Evolutionary conservation across 2,329 filamentous ascomycete genomes (phyloP), one percentile per base, ranked within the genome.

Genomic region (Fusarium xyrophilum): DNA sequence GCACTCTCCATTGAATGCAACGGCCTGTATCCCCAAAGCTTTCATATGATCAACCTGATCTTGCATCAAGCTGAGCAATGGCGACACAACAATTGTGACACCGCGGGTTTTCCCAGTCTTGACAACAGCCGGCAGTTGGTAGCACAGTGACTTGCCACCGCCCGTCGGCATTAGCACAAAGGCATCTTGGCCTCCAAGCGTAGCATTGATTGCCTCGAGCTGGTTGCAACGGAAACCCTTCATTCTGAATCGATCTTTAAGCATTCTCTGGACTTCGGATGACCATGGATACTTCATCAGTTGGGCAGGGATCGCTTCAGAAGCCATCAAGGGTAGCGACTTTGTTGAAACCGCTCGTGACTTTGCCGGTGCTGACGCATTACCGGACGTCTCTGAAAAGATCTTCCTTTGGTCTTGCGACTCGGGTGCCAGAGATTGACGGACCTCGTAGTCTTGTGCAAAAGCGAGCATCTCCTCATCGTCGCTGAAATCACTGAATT

Each of bases 91-190:
- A 56, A 99, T 86, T 0, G 95, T 98, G 27, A 99, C 89, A 6
- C 96, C 96, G 35, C 83, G 83, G 0, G 95, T 98, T 73, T 86
- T 91, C 43, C 96, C 96, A 46, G 88, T 91, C 48, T 85, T 87
- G 33, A 99, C 85, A 23, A 98, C 87, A 4, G 96, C 93, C 17
- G 96, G 96, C 15, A 99, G 82, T 77, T 99, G 96, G 77, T 99
- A 99, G 78, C 96, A 98, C 3, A 99, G 84, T 2, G 95, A 98
- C 77, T 99, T 99, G 42, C 96, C 96, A 63, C 96, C 96, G 55
- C 96, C 96, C 1, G 96, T 99, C 5, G 96, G 96, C 96, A 99
- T 99, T 39, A 99, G 83, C 19, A 99, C 91, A 76, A 99, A 99
- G 1, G 92, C 91, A 79, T 99, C 95, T 68, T 95, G 89, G 6